Evolutionary conservation across 2,329 filamentous ascomycete genomes (phyloP), one percentile per base, ranked within the genome.

Genomic region (Ceratocystis eucalypticola): DNA sequence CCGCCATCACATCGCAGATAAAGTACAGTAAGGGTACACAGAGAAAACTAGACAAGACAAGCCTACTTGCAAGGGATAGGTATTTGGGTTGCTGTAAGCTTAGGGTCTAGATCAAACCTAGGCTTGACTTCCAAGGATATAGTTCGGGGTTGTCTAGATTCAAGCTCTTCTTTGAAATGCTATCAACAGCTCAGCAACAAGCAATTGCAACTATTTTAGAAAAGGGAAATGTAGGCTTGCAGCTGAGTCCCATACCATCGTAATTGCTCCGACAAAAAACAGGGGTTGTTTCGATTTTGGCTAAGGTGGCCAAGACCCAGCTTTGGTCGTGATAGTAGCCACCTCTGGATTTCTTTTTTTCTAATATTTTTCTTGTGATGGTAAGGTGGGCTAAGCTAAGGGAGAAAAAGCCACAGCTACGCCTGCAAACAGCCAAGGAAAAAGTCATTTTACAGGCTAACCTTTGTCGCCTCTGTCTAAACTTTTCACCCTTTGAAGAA

Each of bases 1-100:
- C 55, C 55, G 17, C 55, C 55, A 59, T 59, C 28, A 20, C 28
- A 59, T 59, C 55, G 17, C 55, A 59, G 55, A 59, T 59, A 37
- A 59, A 59, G 55, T 59, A 59, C 55, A 33, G 12, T 25, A n/a
- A 37, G 28, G 30, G 28, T 59, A 59, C 25, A 59, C 28, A 37
- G 37, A 33, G 3, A 55, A 55, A 15, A 55, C 20, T 25, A 28
- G 3, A 55, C 7, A n/a, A 59, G 55, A n/a, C 30, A 59, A 6
- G 22, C 55, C 25, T 59, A 22, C n/a, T 10, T 48, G 48, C 48
- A 53, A 28, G 48, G 20, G 48, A 53, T 12, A 22, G 48, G 3
- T 41, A 3, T 15, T 22, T 50, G 46, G 48, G 5, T 3, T 53
- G 22, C n/a, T 12, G 8, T 5, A 28, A 28, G 20, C 48, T 53